A percentile compares a stretch with the other conserved stretches of the same genome.
Evolutionary conservation across 306 rosid genomes (phyloP).

Genomic region (Pueraria montana): DNA sequence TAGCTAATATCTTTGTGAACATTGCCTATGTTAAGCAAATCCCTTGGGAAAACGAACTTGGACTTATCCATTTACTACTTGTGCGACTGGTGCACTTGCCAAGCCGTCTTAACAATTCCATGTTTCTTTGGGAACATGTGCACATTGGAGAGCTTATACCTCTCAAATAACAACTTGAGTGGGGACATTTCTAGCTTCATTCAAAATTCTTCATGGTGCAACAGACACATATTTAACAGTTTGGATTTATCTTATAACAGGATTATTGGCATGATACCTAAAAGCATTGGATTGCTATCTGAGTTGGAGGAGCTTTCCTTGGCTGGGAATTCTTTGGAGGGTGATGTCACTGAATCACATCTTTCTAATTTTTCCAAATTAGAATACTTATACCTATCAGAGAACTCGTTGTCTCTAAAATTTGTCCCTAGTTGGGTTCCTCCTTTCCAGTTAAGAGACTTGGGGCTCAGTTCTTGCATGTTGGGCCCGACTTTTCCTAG

Average conservation of each 20-base stretch:
- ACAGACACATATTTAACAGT: neutral
- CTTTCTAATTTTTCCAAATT: neutral
- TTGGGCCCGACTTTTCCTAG: slow-evolving; percentile 31
- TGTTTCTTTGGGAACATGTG: too few relatives aligned
- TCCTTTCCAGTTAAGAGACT: rapidly evolving
- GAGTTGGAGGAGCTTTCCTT: neutral
- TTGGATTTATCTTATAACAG: neutral
- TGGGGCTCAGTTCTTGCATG: slow-evolving; percentile 11
- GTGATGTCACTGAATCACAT: slow-evolving; percentile 31
- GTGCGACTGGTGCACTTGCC: too few relatives aligned
- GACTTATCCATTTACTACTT: too few relatives aligned
- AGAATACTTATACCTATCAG: rapidly evolving
- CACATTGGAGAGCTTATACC: too few relatives aligned
- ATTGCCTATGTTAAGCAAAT: too few relatives aligned
- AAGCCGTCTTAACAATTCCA: too few relatives aligned
- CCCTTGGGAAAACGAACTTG: too few relatives aligned
- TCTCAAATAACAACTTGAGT: too few relatives aligned
- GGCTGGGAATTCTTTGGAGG: neutral
- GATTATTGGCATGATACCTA: neutral
- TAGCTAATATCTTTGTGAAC: too few relatives aligned
- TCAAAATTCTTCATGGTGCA: neutral
- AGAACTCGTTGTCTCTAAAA: neutral
- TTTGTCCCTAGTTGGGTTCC: slow-evolving; percentile 9
- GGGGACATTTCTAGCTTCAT: too few relatives aligned
- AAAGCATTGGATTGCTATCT: too few relatives aligned